phyloP scores from a whole-genome alignment of 805 yeast genomes.

The Lipomyces spencermartinsiae region DNA sequence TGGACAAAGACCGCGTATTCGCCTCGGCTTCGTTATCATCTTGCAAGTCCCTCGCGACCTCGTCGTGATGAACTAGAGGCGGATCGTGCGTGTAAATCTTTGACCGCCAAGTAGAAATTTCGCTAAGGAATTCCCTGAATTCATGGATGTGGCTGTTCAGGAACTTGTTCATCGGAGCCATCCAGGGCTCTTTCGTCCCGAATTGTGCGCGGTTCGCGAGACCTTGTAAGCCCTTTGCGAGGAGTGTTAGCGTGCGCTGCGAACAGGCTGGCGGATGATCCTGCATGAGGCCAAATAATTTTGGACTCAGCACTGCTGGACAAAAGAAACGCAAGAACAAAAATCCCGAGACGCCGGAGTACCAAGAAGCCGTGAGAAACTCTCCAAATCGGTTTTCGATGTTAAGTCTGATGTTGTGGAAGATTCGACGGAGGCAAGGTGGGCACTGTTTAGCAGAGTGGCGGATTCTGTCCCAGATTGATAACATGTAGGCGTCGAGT shows the following conservation, averaged over 20 bases:
- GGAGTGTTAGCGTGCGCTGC: conserved; percentile 78
- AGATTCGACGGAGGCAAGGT: conserved; percentile 63
- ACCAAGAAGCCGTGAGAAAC: conserved; percentile 46
- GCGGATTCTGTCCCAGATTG: conserved; percentile 69
- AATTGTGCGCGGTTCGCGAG: conserved; percentile 78
- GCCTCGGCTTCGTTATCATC: conserved; percentile 29
- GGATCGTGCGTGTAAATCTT: conserved; percentile 22
- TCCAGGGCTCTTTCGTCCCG: conserved; percentile 83
- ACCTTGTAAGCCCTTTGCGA: conserved; percentile 80
- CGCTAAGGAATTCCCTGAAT: conserved; percentile 71
- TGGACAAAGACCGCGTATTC: conserved; percentile 18
- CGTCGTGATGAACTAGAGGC: not conserved
- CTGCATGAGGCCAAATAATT: conserved; percentile 73
- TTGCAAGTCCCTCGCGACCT: conserved; percentile 8
- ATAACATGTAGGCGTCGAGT: conserved; percentile 37
- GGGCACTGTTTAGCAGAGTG: conserved; percentile 79
- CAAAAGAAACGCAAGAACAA: conserved; percentile 84
- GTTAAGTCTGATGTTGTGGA: conserved; percentile 66
- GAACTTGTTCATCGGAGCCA: conserved; percentile 72
- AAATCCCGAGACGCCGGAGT: conserved; percentile 82
- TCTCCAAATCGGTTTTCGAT: conserved; percentile 51
- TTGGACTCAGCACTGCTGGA: conserved; percentile 91
- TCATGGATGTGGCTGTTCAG: conserved; percentile 63
- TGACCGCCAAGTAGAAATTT: conserved; percentile 54
- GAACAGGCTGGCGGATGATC: conserved; percentile 72